Evolutionary conservation across 2,329 filamentous ascomycete species (phyloP).

Genomic region (Colletotrichum liriopes): DNA sequence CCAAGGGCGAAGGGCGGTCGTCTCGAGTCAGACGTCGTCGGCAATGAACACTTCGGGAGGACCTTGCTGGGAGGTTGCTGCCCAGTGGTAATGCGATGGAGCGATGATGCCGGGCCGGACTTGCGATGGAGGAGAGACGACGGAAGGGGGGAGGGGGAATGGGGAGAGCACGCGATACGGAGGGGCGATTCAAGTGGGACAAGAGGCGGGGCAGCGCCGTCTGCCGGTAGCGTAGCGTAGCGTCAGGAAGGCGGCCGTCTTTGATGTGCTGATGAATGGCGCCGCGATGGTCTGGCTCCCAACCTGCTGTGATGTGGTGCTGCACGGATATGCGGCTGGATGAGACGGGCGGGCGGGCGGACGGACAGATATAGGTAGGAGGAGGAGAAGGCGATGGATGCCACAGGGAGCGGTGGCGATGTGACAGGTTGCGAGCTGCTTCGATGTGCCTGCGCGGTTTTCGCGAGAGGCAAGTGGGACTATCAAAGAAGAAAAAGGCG

Average conservation of each 20-base stretch:
- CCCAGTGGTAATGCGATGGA: neutral
- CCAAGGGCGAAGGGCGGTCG: neutral
- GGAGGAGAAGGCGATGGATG: neutral
- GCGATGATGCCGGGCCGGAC: constrained; percentile 9
- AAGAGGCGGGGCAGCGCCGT: constrained; percentile 24
- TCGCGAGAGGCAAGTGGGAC: constrained; percentile 14
- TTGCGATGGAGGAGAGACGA: neutral
- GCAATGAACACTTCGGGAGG: neutral
- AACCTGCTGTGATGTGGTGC: neutral
- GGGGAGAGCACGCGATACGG: constrained; percentile 14
- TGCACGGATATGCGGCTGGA: constrained; percentile 19
- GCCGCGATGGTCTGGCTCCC: constrained; percentile 20
- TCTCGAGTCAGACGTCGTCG: constrained; percentile 30
- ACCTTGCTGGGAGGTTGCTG: constrained; percentile 6
- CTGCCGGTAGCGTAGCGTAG: constrained; percentile 5
- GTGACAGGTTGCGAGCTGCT: neutral
- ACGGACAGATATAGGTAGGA: neutral
- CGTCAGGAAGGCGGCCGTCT: neutral
- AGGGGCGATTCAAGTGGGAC: neutral
- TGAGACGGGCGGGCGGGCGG: neutral
- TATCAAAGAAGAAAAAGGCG: neutral
- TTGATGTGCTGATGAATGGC: constrained; percentile 9
- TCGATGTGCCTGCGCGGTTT: neutral
- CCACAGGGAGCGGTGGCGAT: neutral
- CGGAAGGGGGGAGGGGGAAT: neutral